These are phyloP conservation scores for Crithidia fasciculata DNA, from an alignment of 208 protist genomes.

Conservation along the genomic window DNA sequence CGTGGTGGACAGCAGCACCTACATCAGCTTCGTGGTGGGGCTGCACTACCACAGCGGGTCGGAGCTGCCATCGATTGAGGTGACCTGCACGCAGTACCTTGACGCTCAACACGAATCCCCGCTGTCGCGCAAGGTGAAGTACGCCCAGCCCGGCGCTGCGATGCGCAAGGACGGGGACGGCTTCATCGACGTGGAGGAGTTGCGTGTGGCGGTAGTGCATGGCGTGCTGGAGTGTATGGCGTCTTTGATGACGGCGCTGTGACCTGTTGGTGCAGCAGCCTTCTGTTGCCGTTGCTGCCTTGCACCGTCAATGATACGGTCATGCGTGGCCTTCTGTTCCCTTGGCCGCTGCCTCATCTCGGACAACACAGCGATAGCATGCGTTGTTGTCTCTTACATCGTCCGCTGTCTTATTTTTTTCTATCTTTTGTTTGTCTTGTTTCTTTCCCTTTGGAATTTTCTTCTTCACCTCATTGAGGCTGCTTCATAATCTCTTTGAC, in stretches of 20 bases:
- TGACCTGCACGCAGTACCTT: slow-evolving; percentile 48
- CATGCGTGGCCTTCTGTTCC: slow-evolving; percentile 3
- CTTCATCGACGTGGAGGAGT: slow-evolving; percentile 36
- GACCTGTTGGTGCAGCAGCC: neutral
- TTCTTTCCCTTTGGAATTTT: neutral
- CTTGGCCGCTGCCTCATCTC: neutral
- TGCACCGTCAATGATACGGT: neutral
- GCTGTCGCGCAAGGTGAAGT: slow-evolving; percentile 41
- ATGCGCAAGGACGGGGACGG: slow-evolving; percentile 37
- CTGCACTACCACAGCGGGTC: slow-evolving; percentile 50
- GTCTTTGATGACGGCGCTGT: neutral
- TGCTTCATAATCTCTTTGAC: neutral
- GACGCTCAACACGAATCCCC: slow-evolving; percentile 6
- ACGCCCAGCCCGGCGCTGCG: slow-evolving; percentile 21
- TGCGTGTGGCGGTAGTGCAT: slow-evolving; percentile 18
- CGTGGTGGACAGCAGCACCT: slow-evolving; percentile 42
- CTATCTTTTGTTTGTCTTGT: slow-evolving; percentile 9
- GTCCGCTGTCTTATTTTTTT: neutral
- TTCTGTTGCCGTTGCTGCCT: neutral
- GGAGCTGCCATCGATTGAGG: slow-evolving; percentile 47
- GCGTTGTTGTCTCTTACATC: neutral
- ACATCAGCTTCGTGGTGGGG: slow-evolving; percentile 43
- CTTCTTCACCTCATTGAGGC: neutral
- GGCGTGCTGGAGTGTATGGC: slow-evolving; percentile 42
- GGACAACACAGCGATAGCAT: neutral